A percentile compares a stretch with the other conserved stretches of the same genome.
These are phyloP conservation scores for Colletotrichum cuscutae DNA, from an alignment of 2,329 filamentous ascomycete genomes.

Conservation along the genomic window DNA sequence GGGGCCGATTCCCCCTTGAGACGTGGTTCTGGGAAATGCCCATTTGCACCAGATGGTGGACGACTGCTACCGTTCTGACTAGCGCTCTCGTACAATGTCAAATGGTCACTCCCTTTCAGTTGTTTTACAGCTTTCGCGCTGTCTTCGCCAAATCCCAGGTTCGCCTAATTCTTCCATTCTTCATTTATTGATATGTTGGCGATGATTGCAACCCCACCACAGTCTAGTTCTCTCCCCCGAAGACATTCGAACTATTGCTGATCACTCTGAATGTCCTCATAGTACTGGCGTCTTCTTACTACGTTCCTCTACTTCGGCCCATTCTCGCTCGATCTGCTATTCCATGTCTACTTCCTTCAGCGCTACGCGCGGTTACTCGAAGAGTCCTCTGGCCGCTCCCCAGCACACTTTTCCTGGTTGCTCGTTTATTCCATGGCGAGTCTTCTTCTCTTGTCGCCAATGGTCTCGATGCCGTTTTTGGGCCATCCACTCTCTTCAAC, in stretches of 20 bases:
- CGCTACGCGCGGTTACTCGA: slow-evolving; percentile 95
- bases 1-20: slow-evolving; percentile 81
- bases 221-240: not conserved
- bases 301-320: slow-evolving; percentile 98
- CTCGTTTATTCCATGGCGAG: slow-evolving; percentile 85
- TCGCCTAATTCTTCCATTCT: slow-evolving; percentile 42
- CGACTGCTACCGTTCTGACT: slow-evolving; percentile 87
- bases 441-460: slow-evolving; percentile 83
- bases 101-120: slow-evolving; percentile 90
- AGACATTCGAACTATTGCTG: slow-evolving; percentile 14
- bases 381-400: slow-evolving; percentile 90
- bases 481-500: slow-evolving; percentile 94
- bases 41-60: slow-evolving; percentile 96
- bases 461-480: slow-evolving; percentile 92
- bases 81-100: slow-evolving; percentile 93
- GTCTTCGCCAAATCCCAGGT: slow-evolving; percentile 95
- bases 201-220: not conserved
- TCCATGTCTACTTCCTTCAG: slow-evolving; percentile 98
- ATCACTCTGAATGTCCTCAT: slow-evolving; percentile 12
- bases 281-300: slow-evolving; percentile 97
- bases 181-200: not conserved
- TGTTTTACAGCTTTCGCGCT: slow-evolving; percentile 95
- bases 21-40: slow-evolving; percentile 99
- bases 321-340: slow-evolving; percentile 91
- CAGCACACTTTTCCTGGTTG: slow-evolving; percentile 95